These are phyloP conservation scores for Cryptococcus hybrid DNA, from an alignment of 1,284 basidiomycete species.

Conservation along the genomic window DNA sequence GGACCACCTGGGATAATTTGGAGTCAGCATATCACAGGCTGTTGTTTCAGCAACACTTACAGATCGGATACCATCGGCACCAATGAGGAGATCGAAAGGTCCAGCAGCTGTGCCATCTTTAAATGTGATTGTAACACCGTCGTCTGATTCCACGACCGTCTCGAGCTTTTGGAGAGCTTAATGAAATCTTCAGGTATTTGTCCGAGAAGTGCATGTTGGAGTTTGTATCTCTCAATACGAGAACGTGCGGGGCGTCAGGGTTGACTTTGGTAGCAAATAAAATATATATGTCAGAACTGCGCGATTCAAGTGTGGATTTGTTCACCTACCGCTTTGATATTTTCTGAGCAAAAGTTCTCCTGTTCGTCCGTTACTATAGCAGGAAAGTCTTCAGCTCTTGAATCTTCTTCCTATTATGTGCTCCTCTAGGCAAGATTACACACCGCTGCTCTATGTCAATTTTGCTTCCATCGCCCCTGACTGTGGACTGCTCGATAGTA, in stretches of 20 bases:
- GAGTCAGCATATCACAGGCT: neutral
- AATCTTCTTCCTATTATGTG: neutral
- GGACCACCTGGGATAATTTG: constrained; percentile 19
- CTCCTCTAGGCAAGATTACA: neutral
- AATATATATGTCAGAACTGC: neutral
- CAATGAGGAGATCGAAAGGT: constrained; percentile 32
- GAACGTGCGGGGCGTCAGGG: constrained; percentile 15
- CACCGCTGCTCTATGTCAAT: constrained; percentile 18
- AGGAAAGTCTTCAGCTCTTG: too few species aligned
- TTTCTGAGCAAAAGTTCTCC: constrained; percentile 16
- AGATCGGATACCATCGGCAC: constrained; percentile 38
- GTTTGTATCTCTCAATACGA: constrained; percentile 29
- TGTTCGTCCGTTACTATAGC: constrained; percentile 16
- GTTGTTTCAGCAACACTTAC: constrained; percentile 7
- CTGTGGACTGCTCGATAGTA: constrained; percentile 19
- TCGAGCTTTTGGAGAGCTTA: constrained; percentile 25
- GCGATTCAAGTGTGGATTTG: neutral
- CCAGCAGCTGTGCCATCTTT: constrained; percentile 19
- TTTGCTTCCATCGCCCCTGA: constrained; percentile 14
- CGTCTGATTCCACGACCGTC: constrained; percentile 8
- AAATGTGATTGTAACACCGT: constrained; percentile 21
- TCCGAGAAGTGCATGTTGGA: constrained; percentile 29
- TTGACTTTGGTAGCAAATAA: constrained; percentile 5
- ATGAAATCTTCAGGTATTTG: constrained; percentile 23
- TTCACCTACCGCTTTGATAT: constrained; percentile 15